Base-by-base conservation (phyloP, 306 rosid species). In the Trifolium repens region DNA sequence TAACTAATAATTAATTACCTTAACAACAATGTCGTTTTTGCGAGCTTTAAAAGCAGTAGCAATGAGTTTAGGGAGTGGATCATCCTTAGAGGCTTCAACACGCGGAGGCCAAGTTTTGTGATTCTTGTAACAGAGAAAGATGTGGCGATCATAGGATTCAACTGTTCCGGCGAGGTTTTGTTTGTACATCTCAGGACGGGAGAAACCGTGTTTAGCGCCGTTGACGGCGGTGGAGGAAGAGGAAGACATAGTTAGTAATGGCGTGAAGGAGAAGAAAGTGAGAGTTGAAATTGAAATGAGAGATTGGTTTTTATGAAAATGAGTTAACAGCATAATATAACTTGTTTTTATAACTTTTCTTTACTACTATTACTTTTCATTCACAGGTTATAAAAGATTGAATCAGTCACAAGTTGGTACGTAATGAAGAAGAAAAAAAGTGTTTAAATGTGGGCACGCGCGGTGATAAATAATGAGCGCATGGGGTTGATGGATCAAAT, bases 41-140 rank as follows among this genome's bases (percentile, higher is more conserved):
- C 94, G 89, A 75, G 87, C 81, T 69, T 46, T 90, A 74, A 83
- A 76, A 27, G 87, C 85, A 8, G 82, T 39, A 24, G 89, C 87
- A 8, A 94, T 70, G 52, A 74, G 81, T 72, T 94, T 90, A 4
- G 89, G 89, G 1, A 91, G 89, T 10, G 89, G 88, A 86, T 94
- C 97, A 40, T 82, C 77, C 7, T 91, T 88, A 30, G 93, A 85
- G 66, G 82, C 87, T 75, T 91, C 98, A 7, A 94, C 84, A 35
- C 88, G 90, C 1, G 94, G 68, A 0, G 93, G 88, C 98, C 98
- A 94, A 40, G 49, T 62, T 72, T 83, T 32, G 35, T 85, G 91
- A 68, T 79, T 86, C 92, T 86, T 88, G 85, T 91, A 90, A 75
- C 98, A 91, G 47, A 90, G 90, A 78, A 94, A 94, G 0, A 94